phyloP scores from a whole-genome alignment of 495 filamentous ascomycete species.

The Glonium stellatum region DNA sequence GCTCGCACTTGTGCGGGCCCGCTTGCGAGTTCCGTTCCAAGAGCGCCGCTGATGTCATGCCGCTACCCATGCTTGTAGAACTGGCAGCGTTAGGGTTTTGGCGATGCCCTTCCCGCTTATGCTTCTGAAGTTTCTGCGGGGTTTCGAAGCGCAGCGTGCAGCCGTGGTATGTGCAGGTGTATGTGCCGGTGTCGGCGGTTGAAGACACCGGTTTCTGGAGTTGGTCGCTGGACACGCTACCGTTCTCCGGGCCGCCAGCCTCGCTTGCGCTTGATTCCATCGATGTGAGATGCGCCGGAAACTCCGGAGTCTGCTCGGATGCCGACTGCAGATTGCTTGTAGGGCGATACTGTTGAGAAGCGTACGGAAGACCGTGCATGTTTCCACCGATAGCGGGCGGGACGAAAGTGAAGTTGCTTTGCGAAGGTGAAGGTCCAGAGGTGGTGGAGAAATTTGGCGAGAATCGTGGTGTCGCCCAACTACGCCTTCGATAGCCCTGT shows the following conservation, averaged over 20 bases:
- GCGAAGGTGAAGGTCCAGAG: constrained; percentile 27
- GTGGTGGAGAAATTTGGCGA: constrained; percentile 36
- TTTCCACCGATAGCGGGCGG: constrained; percentile 36
- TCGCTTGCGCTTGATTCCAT: constrained; percentile 63
- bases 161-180: constrained; percentile 91
- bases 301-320: constrained; percentile 47
- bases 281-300: constrained; percentile 53
- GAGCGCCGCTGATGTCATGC: constrained; percentile 47
- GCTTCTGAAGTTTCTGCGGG: constrained; percentile 78
- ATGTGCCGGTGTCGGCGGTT: constrained; percentile 74
- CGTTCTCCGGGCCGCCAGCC: constrained; percentile 28
- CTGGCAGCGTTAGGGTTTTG: constrained; percentile 25
- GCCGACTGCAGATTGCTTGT: constrained; percentile 21
- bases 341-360: constrained; percentile 20
- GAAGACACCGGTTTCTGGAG: constrained; percentile 51
- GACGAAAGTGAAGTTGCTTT: constrained; percentile 38
- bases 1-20: constrained; percentile 82
- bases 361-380: constrained; percentile 24
- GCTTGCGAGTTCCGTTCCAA: constrained; percentile 67
- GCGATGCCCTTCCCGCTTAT: constrained; percentile 90
- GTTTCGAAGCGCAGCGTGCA: constrained; percentile 85
- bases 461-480: constrained; percentile 38
- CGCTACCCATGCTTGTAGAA: constrained; percentile 34
- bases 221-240: constrained; percentile 20
- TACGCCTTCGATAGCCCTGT: constrained; percentile 32